A percentile compares a stretch with the other conserved stretches of the same genome.
Evolutionary conservation across 306 rosid genomes (phyloP).

Genomic region (Macrotyloma uniflorum): DNA sequence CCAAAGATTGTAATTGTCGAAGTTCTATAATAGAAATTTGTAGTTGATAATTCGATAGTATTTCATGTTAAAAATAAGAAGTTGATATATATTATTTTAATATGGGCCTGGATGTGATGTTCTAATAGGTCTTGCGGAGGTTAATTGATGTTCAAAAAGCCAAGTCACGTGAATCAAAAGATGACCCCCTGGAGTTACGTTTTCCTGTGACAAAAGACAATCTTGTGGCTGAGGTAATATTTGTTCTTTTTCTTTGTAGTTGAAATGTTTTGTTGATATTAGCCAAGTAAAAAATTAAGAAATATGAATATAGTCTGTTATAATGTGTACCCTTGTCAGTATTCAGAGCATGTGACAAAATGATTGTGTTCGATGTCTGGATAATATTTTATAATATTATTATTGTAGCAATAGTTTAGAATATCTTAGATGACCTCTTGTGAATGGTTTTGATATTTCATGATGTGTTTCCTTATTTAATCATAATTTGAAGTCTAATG

Average conservation of each 20-base stretch:
- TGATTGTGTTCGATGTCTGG: neutral
- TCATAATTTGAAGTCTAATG: neutral
- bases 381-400: neutral
- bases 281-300: neutral
- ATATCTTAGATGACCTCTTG: neutral
- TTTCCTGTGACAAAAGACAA: conserved; percentile 63
- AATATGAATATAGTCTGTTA: neutral
- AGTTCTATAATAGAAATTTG: neutral
- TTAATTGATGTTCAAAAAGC: conserved; percentile 55
- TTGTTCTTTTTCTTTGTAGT: conserved; percentile 28
- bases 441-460: neutral
- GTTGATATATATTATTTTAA: conserved; percentile 14
- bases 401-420: neutral
- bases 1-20: neutral
- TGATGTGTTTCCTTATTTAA: neutral
- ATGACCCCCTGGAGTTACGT: conserved; percentile 78
- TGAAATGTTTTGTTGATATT: conserved; percentile 17
- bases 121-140: conserved; percentile 73
- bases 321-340: neutral
- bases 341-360: neutral
- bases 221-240: conserved; percentile 76
- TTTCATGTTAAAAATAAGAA: conserved; percentile 18
- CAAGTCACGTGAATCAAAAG: conserved; percentile 64
- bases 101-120: conserved; percentile 23
- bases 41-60: conserved; percentile 29